A percentile compares a stretch with the other conserved stretches of the same genome.
Conservation (phyloP, 1,139 yeast species). For the Debaryomycetaceae sp. region DNA sequence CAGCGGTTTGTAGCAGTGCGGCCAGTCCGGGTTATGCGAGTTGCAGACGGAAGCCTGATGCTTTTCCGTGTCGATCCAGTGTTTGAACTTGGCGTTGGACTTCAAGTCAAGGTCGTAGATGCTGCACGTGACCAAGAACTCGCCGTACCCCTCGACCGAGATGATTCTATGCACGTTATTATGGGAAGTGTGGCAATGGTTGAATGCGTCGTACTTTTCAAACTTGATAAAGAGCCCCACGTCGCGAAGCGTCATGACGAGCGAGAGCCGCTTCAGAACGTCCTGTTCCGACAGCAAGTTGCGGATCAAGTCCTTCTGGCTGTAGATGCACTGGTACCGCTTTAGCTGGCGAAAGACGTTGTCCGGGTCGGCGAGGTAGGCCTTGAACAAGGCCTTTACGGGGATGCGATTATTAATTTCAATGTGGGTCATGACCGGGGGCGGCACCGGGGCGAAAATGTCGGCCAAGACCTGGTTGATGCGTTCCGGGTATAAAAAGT, state of each 20-base stretch:
- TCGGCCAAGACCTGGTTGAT: constrained; percentile 26
- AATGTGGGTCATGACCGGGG: constrained; percentile 8
- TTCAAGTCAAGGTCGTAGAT: constrained; percentile 37
- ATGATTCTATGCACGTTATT: constrained; percentile 24
- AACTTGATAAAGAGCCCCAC: constrained; percentile 40
- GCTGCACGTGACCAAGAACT: constrained; percentile 24
- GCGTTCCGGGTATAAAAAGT: constrained; percentile 23
- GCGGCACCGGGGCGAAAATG: constrained; percentile 20
- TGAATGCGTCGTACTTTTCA: constrained; percentile 21
- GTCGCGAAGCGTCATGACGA: constrained; percentile 47
- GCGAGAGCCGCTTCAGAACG: constrained; percentile 32
- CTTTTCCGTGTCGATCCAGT: constrained; percentile 31
- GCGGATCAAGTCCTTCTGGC: constrained; percentile 23
- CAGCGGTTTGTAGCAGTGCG: constrained; percentile 15
- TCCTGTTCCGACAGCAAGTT: constrained; percentile 27
- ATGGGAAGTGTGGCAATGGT: constrained; percentile 23
- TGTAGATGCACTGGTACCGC: constrained; percentile 24
- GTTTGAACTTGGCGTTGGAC: constrained; percentile 27
- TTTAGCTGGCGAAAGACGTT: constrained; percentile 30
- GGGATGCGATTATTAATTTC: constrained; percentile 17
- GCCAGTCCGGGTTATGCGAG: constrained; percentile 27
- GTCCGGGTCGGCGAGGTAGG: constrained; percentile 18
- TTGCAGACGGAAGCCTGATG: constrained; percentile 24
- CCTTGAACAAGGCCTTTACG: constrained; percentile 15
- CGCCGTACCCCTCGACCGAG: constrained; percentile 15